Evolutionary conservation across 345 rosid genomes (phyloP).

Genomic region (Rhizophora apiculata): DNA sequence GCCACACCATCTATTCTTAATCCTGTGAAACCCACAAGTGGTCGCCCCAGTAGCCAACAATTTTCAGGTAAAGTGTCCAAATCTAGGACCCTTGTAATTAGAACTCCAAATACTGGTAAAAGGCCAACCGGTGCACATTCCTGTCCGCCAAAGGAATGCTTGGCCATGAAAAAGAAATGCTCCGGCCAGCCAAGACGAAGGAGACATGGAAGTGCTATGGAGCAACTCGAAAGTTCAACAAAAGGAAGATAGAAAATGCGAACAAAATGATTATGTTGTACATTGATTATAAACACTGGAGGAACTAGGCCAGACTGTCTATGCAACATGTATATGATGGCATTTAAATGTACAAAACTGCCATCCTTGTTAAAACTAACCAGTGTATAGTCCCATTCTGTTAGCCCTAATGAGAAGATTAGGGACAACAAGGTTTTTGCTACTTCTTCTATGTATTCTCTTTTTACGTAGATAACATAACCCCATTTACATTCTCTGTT

Average conservation of each 20-base stretch:
- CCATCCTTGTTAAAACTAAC: constrained; percentile 2
- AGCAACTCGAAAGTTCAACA: constrained; percentile 24
- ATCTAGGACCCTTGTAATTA: constrained; percentile 19
- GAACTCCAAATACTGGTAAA: constrained; percentile 32
- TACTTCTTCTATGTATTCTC: too few relatives aligned
- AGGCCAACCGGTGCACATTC: constrained; percentile 24
- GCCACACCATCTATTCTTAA: constrained; percentile 26
- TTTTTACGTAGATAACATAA: too few relatives aligned
- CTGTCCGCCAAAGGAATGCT: constrained; percentile 41
- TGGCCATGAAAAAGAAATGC: constrained; percentile 28
- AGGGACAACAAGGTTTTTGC: neutral
- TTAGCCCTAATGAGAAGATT: neutral
- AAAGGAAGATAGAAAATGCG: constrained; percentile 52
- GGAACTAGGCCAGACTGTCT: neutral
- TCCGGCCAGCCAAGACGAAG: constrained; percentile 31
- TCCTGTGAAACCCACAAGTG: constrained; percentile 42
- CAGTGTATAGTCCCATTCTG: constrained; percentile 6
- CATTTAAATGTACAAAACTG: constrained; percentile 5
- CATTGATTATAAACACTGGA: neutral
- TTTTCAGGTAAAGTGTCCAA: constrained; percentile 18
- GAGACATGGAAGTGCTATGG: constrained; percentile 13
- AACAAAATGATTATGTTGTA: constrained; percentile 36
- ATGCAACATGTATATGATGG: constrained; percentile 11
- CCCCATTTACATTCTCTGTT: too few relatives aligned
- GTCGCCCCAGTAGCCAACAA: constrained; percentile 28